Base-by-base conservation (phyloP, 2,329 filamentous ascomycete species). In the Colletotrichum salicis region DNA sequence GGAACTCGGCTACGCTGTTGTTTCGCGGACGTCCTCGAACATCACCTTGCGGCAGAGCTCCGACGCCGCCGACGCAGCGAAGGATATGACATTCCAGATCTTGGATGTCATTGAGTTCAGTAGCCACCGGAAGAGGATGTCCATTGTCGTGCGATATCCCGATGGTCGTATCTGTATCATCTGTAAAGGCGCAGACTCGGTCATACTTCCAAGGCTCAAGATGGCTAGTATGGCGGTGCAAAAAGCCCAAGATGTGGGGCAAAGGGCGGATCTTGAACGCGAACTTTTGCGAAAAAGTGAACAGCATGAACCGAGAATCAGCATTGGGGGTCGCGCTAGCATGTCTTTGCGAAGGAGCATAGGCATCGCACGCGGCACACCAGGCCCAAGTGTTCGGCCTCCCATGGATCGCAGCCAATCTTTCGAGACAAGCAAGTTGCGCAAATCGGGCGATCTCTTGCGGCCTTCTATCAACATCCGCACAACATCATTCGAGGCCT, bases 21-120 rank as follows among this genome's bases (percentile, higher is more conserved):
- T 92, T 60, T 92, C 95, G 74, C 89, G 94, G 63, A 91, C 95
- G 35, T 88, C 93, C 0, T 89, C 91, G 60, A 90, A 88, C 0
- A 89, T 97, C 51, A 90, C 87, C 0, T 76, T 91, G 8, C 83
- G 81, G 29, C 79, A 87, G 24, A 80, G 79, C 0, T 80, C 79
- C 19, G 76, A 79, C 4, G 79, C 81, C 33, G 84, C 83, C 5
- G 75, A 77, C 6, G 76, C 78, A 4, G 82, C 86, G 4, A 84
- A 87, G 2, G 45, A 72, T 10, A 91, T 94, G 76, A 86, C 86
- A 0, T 98, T 96, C 76, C 90, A 97, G 73, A 88, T 97, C 5
- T 82, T 97, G 37, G 94, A 97, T 76, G 88, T 97, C 4, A 94
- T 98, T 70, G 95, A 97, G 78, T 98, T 98, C 77, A 96, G 93